phyloP scores from a whole-genome alignment of 1,139 yeast species.

The Yamadazyma diospyri region DNA sequence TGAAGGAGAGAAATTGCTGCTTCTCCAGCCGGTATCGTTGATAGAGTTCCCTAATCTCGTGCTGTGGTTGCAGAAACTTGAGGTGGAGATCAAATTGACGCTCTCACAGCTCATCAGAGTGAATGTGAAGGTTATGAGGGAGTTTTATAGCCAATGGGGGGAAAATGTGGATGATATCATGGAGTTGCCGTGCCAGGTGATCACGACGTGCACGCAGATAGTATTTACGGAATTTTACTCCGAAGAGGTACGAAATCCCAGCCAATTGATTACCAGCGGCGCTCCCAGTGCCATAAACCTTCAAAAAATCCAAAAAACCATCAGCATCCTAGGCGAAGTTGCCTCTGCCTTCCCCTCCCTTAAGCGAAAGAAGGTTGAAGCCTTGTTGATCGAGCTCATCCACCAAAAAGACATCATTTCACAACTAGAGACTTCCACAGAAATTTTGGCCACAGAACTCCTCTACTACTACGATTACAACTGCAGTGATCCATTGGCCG shows the following conservation, averaged over 20 bases:
- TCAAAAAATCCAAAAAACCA: not conserved
- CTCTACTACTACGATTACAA: slow-evolving; percentile 38
- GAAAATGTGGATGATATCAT: slow-evolving; percentile 12
- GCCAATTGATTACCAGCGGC: not conserved
- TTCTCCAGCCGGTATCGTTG: slow-evolving; percentile 46
- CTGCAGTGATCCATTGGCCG: slow-evolving; percentile 21
- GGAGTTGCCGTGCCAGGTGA: slow-evolving; percentile 55
- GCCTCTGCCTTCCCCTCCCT: slow-evolving; percentile 22
- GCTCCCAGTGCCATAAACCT: not conserved
- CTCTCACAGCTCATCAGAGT: slow-evolving; percentile 28
- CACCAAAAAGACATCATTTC: slow-evolving; percentile 51
- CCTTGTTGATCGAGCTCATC: slow-evolving; percentile 60
- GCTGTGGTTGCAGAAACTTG: slow-evolving; percentile 66
- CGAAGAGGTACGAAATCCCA: too few species aligned
- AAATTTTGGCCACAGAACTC: slow-evolving; percentile 36
- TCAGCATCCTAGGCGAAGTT: slow-evolving; percentile 5
- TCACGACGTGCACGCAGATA: slow-evolving; percentile 56
- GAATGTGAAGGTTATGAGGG: slow-evolving; percentile 10
- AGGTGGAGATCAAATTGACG: slow-evolving; percentile 48
- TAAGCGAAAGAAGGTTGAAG: slow-evolving; percentile 51
- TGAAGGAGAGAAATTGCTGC: slow-evolving; percentile 57
- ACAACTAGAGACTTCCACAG: slow-evolving; percentile 11
- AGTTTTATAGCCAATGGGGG: slow-evolving; percentile 11
- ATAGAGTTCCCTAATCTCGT: slow-evolving; percentile 42
- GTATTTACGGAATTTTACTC: slow-evolving; percentile 41